phyloP scores from a whole-genome alignment of 352 stramenopile species.

The Globisporangium camurandrum region DNA sequence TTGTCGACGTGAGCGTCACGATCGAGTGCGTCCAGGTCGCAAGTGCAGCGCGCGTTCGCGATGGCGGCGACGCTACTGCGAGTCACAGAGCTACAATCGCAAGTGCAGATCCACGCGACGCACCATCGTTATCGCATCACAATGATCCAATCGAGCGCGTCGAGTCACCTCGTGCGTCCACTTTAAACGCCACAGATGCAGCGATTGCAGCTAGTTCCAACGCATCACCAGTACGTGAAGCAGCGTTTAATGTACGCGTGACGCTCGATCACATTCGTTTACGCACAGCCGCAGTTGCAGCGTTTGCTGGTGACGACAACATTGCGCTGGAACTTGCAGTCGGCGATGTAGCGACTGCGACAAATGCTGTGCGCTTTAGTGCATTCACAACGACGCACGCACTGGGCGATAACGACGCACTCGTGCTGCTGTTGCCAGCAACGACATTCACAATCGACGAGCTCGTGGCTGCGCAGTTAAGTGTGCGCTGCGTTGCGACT shows the following conservation, averaged over 20 bases:
- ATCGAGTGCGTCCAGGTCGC: slow-evolving; percentile 18
- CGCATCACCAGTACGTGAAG: no score
- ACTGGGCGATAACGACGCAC: slow-evolving; percentile 22
- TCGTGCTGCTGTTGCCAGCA: slow-evolving; percentile 6
- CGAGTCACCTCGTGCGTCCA: no score
- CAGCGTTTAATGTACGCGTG: slow-evolving; percentile 14
- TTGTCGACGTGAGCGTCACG: slow-evolving; percentile 22
- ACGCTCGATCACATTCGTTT: slow-evolving; percentile 31
- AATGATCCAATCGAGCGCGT: not conserved
- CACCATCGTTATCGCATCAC: no score
- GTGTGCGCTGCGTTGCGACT: slow-evolving; percentile 19
- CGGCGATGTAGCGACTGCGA: slow-evolving; percentile 14
- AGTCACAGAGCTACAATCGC: no score
- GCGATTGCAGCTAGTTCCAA: no score
- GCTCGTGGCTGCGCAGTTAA: slow-evolving; percentile 5
- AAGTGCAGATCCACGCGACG: no score
- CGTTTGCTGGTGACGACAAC: slow-evolving; percentile 25
- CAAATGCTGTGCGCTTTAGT: slow-evolving; percentile 22
- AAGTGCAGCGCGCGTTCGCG: not conserved
- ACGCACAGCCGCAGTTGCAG: slow-evolving; percentile 12
- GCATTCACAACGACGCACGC: slow-evolving; percentile 29
- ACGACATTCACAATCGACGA: slow-evolving; percentile 1
- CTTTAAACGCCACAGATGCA: no score
- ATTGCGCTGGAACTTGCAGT: slow-evolving; percentile 28
- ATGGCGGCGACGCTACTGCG: not conserved